These are phyloP conservation scores for Ustilago sp. DNA, from an alignment of 1,284 basidiomycete genomes.

Conservation along the genomic window DNA sequence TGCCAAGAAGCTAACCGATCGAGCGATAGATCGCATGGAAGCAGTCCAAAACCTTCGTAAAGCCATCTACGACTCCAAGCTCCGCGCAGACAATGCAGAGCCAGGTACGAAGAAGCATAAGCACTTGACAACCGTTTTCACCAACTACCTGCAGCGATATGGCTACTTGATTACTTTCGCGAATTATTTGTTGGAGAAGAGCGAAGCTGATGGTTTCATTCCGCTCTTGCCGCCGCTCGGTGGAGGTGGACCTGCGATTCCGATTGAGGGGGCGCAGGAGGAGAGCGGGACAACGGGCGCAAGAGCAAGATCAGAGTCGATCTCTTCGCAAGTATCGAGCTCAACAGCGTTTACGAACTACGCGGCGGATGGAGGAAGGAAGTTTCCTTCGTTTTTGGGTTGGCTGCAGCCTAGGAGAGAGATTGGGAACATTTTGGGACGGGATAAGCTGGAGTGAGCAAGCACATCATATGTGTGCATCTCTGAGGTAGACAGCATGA, in stretches of 20 bases:
- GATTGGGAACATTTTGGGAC: constrained; percentile 58
- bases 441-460: constrained; percentile 47
- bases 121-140: constrained; percentile 58
- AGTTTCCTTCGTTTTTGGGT: constrained; percentile 62
- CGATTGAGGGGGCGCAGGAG: constrained; percentile 10
- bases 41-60: constrained; percentile 68
- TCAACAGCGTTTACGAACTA: constrained; percentile 29
- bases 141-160: constrained; percentile 73
- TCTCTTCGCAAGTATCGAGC: constrained; percentile 26
- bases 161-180: constrained; percentile 91
- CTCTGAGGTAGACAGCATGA: not conserved
- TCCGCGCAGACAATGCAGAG: constrained; percentile 64
- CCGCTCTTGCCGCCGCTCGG: constrained; percentile 29
- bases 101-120: constrained; percentile 53
- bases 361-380: constrained; percentile 10
- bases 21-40: constrained; percentile 67
- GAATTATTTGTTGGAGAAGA: constrained; percentile 87
- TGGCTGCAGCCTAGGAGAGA: constrained; percentile 66
- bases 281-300: not conserved
- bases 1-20: constrained; percentile 91
- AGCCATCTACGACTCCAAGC: constrained; percentile 65
- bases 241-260: constrained; percentile 30
- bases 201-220: constrained; percentile 67
- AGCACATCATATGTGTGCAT: not conserved
- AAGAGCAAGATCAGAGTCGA: constrained; percentile 30